These are phyloP conservation scores for Chlorella sp. DNA, from an alignment of 139 green algal species.

Conservation along the genomic window DNA sequence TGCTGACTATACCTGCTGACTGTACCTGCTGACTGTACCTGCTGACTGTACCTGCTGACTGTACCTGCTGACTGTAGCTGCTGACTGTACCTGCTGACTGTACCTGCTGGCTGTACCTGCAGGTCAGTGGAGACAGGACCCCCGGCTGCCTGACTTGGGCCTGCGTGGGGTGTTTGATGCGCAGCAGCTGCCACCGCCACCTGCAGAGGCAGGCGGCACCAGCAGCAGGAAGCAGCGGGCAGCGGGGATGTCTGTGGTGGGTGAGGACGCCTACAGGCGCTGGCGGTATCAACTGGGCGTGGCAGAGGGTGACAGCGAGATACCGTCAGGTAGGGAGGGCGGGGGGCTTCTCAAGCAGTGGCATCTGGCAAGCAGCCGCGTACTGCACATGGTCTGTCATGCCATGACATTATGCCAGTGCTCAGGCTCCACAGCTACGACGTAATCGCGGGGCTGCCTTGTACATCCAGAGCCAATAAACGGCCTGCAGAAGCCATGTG, in stretches of 20 bases:
- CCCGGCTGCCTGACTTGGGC: conserved; percentile 54
- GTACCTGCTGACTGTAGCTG: too few species aligned
- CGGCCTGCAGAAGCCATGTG: neutral
- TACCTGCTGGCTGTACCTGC: too few species aligned
- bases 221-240: neutral
- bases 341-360: too few species aligned
- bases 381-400: neutral
- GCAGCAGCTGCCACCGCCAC: neutral
- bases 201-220: neutral
- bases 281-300: conserved; percentile 72
- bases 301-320: conserved; percentile 79
- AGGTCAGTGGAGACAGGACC: conserved; percentile 57
- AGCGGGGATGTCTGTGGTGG: neutral
- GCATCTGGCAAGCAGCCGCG: neutral
- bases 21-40: too few species aligned
- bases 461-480: neutral
- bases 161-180: conserved; percentile 2
- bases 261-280: conserved; percentile 19
- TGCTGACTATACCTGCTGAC: too few species aligned
- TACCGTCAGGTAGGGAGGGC: neutral
- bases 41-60: too few species aligned
- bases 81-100: too few species aligned
- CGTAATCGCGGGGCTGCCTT: neutral
- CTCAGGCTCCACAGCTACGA: neutral
- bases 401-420: neutral